Evolutionary conservation across 176 grass and related monocot species (phyloP), one percentile per base, ranked within the genome.

Genomic region (Zizania latifolia): DNA sequence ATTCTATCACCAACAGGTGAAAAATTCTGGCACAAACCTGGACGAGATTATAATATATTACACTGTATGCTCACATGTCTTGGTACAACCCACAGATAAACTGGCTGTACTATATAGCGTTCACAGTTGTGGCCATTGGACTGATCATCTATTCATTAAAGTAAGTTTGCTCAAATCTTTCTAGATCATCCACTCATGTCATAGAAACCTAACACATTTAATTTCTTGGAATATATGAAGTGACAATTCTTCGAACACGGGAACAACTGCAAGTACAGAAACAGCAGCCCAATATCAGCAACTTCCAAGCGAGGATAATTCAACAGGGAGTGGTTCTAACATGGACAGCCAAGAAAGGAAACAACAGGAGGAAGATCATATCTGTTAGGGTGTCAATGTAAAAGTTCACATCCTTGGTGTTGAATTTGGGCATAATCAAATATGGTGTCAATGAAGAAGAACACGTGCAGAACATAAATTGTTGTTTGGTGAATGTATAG

Each of bases 81-180:
- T 48, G 32, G 34, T 43, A 6, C 17, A 83, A 78, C 16, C 10
- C 40, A 58, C 78, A 83, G 74, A 85, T 86, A 78, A 79, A 90
- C 19, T 75, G 83, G 87, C 28, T 90, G 33, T 90, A 79, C 79
- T 83, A 90, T 69, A 12, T 86, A 78, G 88, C 83, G 37, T 86
- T 90, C 22, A 31, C 70, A 61, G 40, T 90, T 68, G 88, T 90
- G 37, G 61, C 74, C 60, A 70, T 79, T 48, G 83, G 83, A 74
- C 69, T 90, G 56, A 71, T 83, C 55, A 71, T 87, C 75, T 84
- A 90, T 55, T 90, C 88, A 4, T 16, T 72, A 29, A 80, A 75
- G 88, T 90, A 83, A 74, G 79, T 60, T 64, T 17, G 4, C 68
- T 81, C 14, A 39, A 34, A 32, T 19, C 10, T 16, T 66, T 63